Conservation (phyloP, 495 filamentous ascomycete genomes). For the Xylaria castorea region DNA sequence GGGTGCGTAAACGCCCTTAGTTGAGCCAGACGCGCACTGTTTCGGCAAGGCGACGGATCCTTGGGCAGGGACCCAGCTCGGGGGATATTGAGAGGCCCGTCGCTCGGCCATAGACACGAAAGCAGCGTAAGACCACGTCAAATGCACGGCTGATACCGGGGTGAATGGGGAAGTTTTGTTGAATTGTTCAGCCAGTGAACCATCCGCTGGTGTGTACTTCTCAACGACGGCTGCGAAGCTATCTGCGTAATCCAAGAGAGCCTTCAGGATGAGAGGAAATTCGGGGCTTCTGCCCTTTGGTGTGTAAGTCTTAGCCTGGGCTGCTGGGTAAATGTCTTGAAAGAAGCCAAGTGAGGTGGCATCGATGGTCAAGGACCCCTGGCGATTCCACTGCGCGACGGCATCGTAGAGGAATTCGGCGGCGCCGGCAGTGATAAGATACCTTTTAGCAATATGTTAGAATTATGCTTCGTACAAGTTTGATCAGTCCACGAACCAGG, state of each 20-base stretch:
- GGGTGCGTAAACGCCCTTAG: conserved; percentile 49
- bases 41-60: conserved; percentile 29
- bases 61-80: conserved; percentile 36
- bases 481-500: conserved; percentile 37
- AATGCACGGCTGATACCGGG: conserved; percentile 56
- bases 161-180: conserved; percentile 52
- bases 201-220: conserved; percentile 58
- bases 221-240: conserved; percentile 60
- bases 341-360: conserved; percentile 60
- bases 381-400: conserved; percentile 59
- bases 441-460: conserved; percentile 11
- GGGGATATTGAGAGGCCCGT: conserved; percentile 36
- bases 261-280: conserved; percentile 56
- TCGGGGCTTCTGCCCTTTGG: conserved; percentile 28
- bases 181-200: conserved; percentile 65
- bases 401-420: conserved; percentile 70
- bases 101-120: conserved; percentile 45
- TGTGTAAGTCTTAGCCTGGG: conserved; percentile 44
- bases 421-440: conserved; percentile 57
- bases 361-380: conserved; percentile 53
- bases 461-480: not conserved
- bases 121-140: conserved; percentile 62
- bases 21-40: conserved; percentile 44
- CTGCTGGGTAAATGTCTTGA: conserved; percentile 52
- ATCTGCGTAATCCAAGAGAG: conserved; percentile 65